These are phyloP conservation scores for Malus hybrid DNA, from an alignment of 331 rosid genomes.

Conservation along the genomic window DNA sequence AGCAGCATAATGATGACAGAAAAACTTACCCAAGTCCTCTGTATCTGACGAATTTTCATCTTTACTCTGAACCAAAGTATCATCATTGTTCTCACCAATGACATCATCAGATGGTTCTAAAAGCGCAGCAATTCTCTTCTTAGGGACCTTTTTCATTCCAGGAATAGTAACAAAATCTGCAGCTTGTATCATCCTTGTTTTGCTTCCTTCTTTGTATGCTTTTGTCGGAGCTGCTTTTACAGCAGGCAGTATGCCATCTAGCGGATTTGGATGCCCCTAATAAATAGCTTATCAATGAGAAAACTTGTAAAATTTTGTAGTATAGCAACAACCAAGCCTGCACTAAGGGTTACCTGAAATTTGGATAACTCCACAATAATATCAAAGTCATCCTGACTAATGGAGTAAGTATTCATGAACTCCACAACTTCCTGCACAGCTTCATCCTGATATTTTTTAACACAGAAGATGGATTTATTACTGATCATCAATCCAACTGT, in stretches of 20 bases:
- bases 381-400: constrained; percentile 75
- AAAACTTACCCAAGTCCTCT: constrained; percentile 52
- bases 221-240: constrained; percentile 78
- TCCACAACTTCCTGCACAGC: constrained; percentile 79
- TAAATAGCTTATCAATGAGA: constrained; percentile 4
- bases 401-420: constrained; percentile 78
- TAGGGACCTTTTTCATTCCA: constrained; percentile 70
- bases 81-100: constrained; percentile 46
- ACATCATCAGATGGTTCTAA: constrained; percentile 62
- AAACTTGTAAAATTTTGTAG: neutral
- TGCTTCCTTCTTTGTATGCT: constrained; percentile 84
- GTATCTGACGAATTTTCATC: constrained; percentile 65
- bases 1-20: neutral
- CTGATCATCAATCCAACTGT: neutral
- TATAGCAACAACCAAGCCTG: neutral
- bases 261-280: constrained; percentile 75
- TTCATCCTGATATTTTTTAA: constrained; percentile 57
- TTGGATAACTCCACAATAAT: constrained; percentile 79
- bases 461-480: constrained; percentile 9
- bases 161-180: constrained; percentile 61
- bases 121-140: constrained; percentile 78
- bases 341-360: constrained; percentile 51
- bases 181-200: constrained; percentile 53
- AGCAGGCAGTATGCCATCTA: constrained; percentile 62
- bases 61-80: constrained; percentile 43